Evolutionary conservation across 1,284 basidiomycete genomes (phyloP).

Genomic region (Gymnopus androsaceus): DNA sequence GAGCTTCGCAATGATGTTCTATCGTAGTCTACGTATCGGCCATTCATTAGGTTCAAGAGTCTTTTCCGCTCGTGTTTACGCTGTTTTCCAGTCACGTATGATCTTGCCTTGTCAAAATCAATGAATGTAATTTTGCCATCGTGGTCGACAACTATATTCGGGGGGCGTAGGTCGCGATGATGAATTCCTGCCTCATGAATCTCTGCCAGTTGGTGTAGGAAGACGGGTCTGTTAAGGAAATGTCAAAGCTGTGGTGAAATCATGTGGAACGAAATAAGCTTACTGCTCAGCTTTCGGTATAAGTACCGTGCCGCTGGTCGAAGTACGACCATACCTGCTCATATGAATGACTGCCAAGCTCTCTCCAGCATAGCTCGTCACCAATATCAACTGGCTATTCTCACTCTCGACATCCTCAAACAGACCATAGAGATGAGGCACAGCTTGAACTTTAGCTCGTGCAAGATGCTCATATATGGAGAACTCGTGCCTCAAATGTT

Average conservation of each 20-base stretch:
- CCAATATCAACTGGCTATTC: neutral
- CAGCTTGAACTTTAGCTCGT: neutral
- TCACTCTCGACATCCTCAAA: neutral
- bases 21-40: neutral
- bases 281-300: neutral
- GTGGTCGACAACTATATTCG: neutral
- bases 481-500: neutral
- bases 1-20: neutral
- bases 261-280: neutral
- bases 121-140: neutral
- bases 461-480: neutral
- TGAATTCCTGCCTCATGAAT: neutral
- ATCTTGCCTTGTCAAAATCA: neutral
- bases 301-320: neutral
- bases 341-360: neutral
- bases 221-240: neutral
- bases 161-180: neutral
- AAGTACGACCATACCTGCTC: neutral
- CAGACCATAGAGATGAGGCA: neutral
- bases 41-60: neutral
- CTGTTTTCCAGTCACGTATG: neutral
- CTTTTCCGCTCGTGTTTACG: constrained; percentile 1
- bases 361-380: neutral
- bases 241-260: neutral
- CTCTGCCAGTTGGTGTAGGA: neutral